A percentile compares a stretch with the other conserved stretches of the same genome.
Conservation (phyloP, 768 basidiomycete genomes). For the Stropharia rugosoannulata region DNA sequence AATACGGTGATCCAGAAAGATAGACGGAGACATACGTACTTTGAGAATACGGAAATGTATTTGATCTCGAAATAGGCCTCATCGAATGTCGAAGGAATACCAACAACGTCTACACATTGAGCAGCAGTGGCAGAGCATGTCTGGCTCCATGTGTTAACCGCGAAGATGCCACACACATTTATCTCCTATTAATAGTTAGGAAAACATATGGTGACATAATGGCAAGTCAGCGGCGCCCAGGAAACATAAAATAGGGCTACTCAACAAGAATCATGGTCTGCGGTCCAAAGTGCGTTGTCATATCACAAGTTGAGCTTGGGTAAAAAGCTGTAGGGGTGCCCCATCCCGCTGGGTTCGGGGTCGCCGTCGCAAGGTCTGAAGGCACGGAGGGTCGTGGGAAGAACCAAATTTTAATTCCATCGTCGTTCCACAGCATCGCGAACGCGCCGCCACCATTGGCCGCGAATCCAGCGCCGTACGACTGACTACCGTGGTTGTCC, state of each 20-base stretch:
- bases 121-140: background rate
- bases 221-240: background rate
- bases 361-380: background rate
- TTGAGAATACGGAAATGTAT: conserved; percentile 8
- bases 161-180: conserved; percentile 9
- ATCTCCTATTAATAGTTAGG: background rate
- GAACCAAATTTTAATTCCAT: conserved; percentile 14
- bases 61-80: conserved; percentile 12
- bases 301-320: conserved; percentile 7
- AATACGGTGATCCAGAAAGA: background rate
- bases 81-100: conserved; percentile 1
- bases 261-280: conserved; percentile 15
- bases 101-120: conserved; percentile 5
- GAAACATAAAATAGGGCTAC: background rate
- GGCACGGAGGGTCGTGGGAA: conserved; percentile 7
- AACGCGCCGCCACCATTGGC: conserved; percentile 10
- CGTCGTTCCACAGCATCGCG: conserved; percentile 11
- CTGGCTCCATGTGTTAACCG: background rate
- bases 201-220: too few species aligned
- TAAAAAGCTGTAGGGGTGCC: conserved; percentile 8
- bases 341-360: conserved; percentile 8
- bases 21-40: background rate
- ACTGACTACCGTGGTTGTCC: conserved; percentile 1
- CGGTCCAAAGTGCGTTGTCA: conserved; percentile 8
- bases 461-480: conserved; percentile 7